phyloP scores from a whole-genome alignment of 2,329 filamentous ascomycete genomes.

The Pseudogymnoascus sp. region DNA sequence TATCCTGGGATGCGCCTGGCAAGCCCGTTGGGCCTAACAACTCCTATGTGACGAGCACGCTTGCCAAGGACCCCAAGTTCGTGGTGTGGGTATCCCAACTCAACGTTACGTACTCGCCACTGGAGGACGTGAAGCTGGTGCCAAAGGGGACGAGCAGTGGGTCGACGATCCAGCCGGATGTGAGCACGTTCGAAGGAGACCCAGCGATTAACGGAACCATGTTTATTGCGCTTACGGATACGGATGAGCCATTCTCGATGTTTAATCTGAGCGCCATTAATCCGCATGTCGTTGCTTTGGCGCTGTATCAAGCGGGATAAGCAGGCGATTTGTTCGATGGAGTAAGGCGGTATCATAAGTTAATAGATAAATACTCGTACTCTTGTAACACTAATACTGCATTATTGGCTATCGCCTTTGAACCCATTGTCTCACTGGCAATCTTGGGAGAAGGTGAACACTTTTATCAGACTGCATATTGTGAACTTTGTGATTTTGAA shows the following conservation, averaged over 20 bases:
- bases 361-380: conserved; percentile 1
- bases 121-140: conserved; percentile 42
- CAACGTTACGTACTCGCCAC: conserved; percentile 61
- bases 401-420: background rate
- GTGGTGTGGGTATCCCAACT: conserved; percentile 74
- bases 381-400: background rate
- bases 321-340: background rate
- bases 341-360: background rate
- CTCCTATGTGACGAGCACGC: conserved; percentile 63
- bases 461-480: background rate
- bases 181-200: conserved; percentile 59
- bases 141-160: conserved; percentile 29
- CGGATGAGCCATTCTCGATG: conserved; percentile 60
- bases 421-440: background rate
- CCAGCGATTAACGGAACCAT: conserved; percentile 66
- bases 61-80: conserved; percentile 53
- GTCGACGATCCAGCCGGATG: conserved; percentile 62
- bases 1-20: conserved; percentile 68
- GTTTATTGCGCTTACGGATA: conserved; percentile 70
- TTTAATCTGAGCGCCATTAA: conserved; percentile 72
- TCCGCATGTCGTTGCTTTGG: conserved; percentile 62
- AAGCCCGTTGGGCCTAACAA: conserved; percentile 69
- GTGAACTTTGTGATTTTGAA: background rate
- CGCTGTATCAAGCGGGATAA: conserved; percentile 74
- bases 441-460: background rate